A percentile compares a stretch with the other conserved stretches of the same genome.
phyloP scores from a whole-genome alignment of 176 grass and related monocot species.

The Cenchrus americanus region DNA sequence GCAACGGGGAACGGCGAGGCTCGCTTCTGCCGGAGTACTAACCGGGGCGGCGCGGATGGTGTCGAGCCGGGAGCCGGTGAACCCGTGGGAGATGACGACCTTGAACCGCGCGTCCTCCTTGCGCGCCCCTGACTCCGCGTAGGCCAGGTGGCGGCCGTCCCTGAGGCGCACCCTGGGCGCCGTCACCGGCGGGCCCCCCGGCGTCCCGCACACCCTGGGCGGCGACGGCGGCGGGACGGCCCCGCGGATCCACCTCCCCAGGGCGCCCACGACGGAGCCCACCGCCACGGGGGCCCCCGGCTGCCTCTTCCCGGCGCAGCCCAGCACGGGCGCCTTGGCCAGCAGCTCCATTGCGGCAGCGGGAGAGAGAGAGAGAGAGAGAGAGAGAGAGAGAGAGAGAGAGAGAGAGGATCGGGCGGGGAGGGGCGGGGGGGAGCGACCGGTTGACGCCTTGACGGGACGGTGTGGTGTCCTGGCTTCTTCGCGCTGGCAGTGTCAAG shows the following conservation, averaged over 20 bases:
- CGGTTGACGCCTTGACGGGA: no score
- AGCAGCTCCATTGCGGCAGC: conserved; percentile 44
- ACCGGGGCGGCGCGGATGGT: conserved; percentile 56
- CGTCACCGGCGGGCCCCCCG: conserved; percentile 54
- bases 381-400: no score
- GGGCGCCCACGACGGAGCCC: conserved; percentile 30
- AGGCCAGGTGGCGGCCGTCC: conserved; percentile 76
- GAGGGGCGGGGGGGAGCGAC: neutral
- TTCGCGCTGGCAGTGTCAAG: neutral
- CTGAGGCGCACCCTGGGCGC: conserved; percentile 61
- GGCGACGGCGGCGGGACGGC: conserved; percentile 35
- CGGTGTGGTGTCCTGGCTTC: no score
- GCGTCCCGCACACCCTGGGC: conserved; percentile 58
- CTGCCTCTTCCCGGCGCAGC: conserved; percentile 34
- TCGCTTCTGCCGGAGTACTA: neutral
- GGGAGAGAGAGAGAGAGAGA: no score
- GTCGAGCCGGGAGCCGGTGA: conserved; percentile 61
- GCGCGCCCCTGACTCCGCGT: conserved; percentile 67
- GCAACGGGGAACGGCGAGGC: neutral
- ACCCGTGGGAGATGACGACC: conserved; percentile 83
- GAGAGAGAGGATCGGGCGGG: neutral
- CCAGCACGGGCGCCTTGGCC: conserved; percentile 40
- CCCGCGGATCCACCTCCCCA: conserved; percentile 49
- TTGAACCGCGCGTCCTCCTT: conserved; percentile 65
- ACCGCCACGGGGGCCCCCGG: neutral